Conservation (phyloP, 345 rosid species). For the Heritiera fomes region DNA sequence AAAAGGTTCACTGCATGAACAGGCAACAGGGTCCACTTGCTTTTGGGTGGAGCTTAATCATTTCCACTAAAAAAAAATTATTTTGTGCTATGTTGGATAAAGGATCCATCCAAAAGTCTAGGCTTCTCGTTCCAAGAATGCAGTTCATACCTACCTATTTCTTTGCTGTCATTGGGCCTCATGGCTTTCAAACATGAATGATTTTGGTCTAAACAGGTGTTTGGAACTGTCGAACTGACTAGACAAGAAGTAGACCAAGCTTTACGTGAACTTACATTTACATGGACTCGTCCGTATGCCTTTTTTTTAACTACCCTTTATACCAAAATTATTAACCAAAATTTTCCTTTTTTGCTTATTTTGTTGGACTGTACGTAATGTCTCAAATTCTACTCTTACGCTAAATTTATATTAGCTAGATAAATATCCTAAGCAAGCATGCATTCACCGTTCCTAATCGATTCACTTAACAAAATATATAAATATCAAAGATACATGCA, state of each 20-base stretch:
- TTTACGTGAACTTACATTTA: conserved; percentile 10
- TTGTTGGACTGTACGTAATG: no score
- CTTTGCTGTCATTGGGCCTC: conserved; percentile 15
- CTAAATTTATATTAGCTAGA: no score
- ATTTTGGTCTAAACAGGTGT: not conserved
- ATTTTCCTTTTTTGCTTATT: no score
- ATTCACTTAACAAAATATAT: no score
- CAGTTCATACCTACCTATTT: not conserved
- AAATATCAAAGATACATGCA: no score
- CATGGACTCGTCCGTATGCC: not conserved
- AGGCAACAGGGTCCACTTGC: not conserved
- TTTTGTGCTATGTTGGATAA: not conserved
- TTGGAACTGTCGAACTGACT: not conserved
- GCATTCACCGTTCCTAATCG: no score
- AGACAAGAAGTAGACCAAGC: not conserved
- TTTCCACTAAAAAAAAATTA: not conserved
- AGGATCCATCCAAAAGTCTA: not conserved
- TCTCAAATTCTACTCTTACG: no score
- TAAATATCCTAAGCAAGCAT: no score
- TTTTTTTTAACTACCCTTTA: not conserved
- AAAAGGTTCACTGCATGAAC: not conserved
- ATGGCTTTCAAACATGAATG: not conserved
- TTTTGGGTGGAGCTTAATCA: not conserved
- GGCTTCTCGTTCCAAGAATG: not conserved
- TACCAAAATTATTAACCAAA: no score